phyloP scores from a whole-genome alignment of 306 rosid genomes.

The Acacia crassicarpa region DNA sequence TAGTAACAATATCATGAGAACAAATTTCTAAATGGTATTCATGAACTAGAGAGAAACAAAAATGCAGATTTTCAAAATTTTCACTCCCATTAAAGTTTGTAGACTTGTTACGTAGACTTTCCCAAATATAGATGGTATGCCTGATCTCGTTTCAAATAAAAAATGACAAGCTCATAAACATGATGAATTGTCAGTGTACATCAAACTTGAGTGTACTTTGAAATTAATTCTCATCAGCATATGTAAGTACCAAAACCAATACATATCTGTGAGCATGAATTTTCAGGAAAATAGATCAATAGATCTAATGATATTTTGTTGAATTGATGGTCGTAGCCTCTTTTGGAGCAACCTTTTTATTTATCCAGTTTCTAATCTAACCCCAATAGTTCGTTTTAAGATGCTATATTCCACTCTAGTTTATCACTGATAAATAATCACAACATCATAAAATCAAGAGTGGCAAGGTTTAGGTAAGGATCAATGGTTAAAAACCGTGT shows the following conservation, averaged over 20 bases:
- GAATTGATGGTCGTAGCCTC: background rate
- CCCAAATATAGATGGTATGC: background rate
- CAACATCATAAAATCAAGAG: background rate
- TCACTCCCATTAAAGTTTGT: conserved; percentile 7
- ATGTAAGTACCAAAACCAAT: background rate
- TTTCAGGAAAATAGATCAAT: background rate
- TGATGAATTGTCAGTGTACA: background rate
- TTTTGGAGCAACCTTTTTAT: background rate
- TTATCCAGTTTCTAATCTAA: background rate
- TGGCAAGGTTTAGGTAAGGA: background rate
- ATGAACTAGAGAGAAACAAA: background rate
- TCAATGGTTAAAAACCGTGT: background rate
- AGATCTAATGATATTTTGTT: background rate
- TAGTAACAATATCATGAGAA: conserved; percentile 31
- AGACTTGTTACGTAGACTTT: background rate
- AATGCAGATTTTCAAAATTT: background rate
- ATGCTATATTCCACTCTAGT: background rate
- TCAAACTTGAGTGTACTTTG: background rate
- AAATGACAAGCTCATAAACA: background rate
- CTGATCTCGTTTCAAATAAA: background rate
- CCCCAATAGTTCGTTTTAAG: background rate
- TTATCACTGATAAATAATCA: background rate
- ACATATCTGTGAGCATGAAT: background rate
- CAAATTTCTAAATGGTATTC: background rate
- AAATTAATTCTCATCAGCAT: background rate